Base-by-base conservation (phyloP, 192 early-diverging fungal species). In the Rhizophagus sp. region DNA sequence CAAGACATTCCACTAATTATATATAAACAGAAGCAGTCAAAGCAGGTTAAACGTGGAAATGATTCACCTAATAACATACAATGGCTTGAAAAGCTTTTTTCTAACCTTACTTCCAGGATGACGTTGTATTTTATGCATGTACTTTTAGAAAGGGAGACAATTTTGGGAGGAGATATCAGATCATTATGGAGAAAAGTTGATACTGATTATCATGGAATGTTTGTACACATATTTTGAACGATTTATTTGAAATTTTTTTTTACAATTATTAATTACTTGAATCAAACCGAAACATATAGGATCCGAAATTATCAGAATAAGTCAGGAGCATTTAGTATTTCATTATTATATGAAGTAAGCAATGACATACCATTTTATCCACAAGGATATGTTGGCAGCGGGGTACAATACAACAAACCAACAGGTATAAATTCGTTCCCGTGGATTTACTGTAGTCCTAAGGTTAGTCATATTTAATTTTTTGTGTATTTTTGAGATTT, bases 51-150 rank as follows among this genome's bases (percentile, higher is more conserved):
- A 74, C 77, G 80, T 24, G 80, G 76, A 12, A 80, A 83, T 57
- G 10, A 30, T 17, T 81, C 81, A 79, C 84, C 84, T 1, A 81
- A 84, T 27, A 84, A 78, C 7, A 75, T 85, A 6, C 39, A 41
- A 41, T 41, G 39, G 39, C 39, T 41, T 52, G 71, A 52, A 22
- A 79, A 78, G 25, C 82, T 81, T 62, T 17, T 82, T 11, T 78
- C 68, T 9, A 85, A 84, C 71, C 68, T 87, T 50, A 85, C 76
- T 8, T 79, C 86, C 9, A 87, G 84, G 77, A 82, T 84, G 79
- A 85, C 86, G 19, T 64, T 87, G 41, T 87, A 87, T 63, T 87
- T 87, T 78, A 84, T 81, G 50, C 62, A 76, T 34, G 80, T 85
- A 30, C 63, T 87, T 67, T 62, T 87, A 24, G 81, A 80, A 36